These are phyloP conservation scores for Aspergillus fumigatus DNA, from an alignment of 2,329 filamentous ascomycete genomes.

Conservation along the genomic window DNA sequence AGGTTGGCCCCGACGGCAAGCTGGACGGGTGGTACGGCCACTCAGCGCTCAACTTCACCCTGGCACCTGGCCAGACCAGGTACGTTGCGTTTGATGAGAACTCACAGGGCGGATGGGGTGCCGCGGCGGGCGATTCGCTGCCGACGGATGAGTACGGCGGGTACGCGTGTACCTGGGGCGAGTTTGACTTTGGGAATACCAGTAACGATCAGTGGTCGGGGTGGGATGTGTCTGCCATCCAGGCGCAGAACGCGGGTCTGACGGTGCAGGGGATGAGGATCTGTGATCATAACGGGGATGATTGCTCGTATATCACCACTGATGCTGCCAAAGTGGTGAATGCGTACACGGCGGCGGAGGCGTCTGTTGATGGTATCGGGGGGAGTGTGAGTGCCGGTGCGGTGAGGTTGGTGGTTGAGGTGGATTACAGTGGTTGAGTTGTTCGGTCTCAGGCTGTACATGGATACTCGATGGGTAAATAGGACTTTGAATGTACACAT, in stretches of 20 bases:
- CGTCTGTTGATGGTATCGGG: slow-evolving; percentile 31
- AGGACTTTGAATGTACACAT: background rate
- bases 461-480: background rate
- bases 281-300: slow-evolving; percentile 20
- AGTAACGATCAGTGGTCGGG: slow-evolving; percentile 34
- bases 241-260: slow-evolving; percentile 27
- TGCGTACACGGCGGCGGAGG: slow-evolving; percentile 25
- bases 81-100: slow-evolving; percentile 38
- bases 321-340: slow-evolving; percentile 19
- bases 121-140: slow-evolving; percentile 22
- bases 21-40: slow-evolving; percentile 36
- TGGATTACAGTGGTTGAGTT: slow-evolving; percentile 23
- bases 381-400: slow-evolving; percentile 27
- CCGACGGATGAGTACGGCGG: slow-evolving; percentile 27
- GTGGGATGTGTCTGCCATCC: slow-evolving; percentile 38
- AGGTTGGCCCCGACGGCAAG: slow-evolving; percentile 31
- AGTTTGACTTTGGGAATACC: slow-evolving; percentile 33
- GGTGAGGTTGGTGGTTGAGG: slow-evolving; percentile 22
- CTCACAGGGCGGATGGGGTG: slow-evolving; percentile 35
- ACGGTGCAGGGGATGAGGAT: slow-evolving; percentile 34
- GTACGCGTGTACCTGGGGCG: slow-evolving; percentile 35
- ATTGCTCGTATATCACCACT: slow-evolving; percentile 27
- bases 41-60: slow-evolving; percentile 28
- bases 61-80: slow-evolving; percentile 27
- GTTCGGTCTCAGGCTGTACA: slow-evolving; percentile 2